A percentile compares a stretch with the other conserved stretches of the same genome.
Evolutionary conservation across 169 alveolate genomes (phyloP).

Genomic region (Eimeria tenella): DNA sequence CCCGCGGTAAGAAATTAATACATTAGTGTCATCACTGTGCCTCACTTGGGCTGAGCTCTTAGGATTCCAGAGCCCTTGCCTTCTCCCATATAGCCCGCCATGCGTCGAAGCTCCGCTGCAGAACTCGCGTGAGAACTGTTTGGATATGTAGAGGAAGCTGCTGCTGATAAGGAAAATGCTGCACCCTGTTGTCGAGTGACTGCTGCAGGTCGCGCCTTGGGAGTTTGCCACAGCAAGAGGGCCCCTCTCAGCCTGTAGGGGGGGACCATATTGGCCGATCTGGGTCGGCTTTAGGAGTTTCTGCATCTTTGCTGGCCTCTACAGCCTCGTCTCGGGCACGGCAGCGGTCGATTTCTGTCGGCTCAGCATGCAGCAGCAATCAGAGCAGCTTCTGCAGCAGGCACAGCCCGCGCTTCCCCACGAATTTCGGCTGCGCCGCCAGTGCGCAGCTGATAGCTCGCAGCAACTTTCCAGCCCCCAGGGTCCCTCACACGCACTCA

Average conservation of each 20-base stretch:
- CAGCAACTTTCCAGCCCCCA: background rate
- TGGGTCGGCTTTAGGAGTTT: background rate
- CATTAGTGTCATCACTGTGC: background rate
- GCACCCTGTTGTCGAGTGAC: too few species aligned
- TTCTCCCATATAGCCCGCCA: background rate
- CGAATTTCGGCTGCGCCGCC: background rate
- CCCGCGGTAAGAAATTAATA: background rate
- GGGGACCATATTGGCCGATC: background rate
- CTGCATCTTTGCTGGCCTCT: background rate
- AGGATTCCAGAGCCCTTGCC: background rate
- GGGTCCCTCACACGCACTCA: conserved; percentile 14
- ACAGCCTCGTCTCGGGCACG: conserved; percentile 28
- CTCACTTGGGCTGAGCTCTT: background rate
- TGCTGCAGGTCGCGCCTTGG: too few species aligned
- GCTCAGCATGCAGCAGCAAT: background rate
- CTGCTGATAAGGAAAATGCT: too few species aligned
- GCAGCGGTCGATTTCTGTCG: conserved; percentile 20
- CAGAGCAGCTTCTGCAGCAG: background rate
- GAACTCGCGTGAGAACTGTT: too few species aligned
- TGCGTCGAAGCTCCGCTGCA: too few species aligned
- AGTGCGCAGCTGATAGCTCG: background rate
- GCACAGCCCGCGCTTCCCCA: background rate
- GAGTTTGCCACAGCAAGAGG: too few species aligned
- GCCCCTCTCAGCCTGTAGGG: background rate
- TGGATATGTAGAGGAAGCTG: too few species aligned